Evolutionary conservation across 83 land plant genomes (phyloP).

Genomic region (Diphasiastrum complanatum): DNA sequence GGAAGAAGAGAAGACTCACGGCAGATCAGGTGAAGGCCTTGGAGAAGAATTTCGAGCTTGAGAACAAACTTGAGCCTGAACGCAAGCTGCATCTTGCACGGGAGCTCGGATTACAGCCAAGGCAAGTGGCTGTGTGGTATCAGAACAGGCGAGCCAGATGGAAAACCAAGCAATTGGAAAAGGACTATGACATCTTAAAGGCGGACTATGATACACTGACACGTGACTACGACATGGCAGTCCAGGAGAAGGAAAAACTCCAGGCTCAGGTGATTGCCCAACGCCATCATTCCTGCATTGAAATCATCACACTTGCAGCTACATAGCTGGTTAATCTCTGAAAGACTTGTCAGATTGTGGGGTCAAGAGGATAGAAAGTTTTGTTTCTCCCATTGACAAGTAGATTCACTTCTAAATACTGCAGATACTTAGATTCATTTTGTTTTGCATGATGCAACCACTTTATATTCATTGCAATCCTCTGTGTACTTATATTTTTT

Average conservation of each 20-base stretch:
- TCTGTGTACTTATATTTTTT: too few species aligned
- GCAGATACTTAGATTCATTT: too few species aligned
- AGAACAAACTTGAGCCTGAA: background rate
- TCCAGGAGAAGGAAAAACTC: background rate
- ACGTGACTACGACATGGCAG: background rate
- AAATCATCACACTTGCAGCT: too few species aligned
- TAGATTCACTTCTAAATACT: background rate
- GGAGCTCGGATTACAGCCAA: background rate
- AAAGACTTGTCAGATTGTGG: background rate
- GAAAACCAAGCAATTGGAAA: background rate
- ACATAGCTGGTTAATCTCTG: too few species aligned
- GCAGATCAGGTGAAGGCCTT: background rate
- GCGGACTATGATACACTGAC: background rate
- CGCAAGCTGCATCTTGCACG: background rate
- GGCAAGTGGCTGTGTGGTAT: conserved; percentile 1
- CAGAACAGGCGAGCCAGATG: conserved; percentile 1
- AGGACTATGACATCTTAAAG: background rate
- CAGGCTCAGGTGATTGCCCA: too few species aligned
- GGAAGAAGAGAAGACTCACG: background rate
- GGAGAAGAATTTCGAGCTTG: too few species aligned
- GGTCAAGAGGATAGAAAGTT: background rate
- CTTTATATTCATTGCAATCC: too few species aligned
- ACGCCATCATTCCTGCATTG: too few species aligned
- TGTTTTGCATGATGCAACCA: too few species aligned
- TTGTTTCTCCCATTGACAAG: background rate